Evolutionary conservation across 2,329 filamentous ascomycete species (phyloP), one percentile per base, ranked within the genome.

Genomic region (Didymella segeticola): DNA sequence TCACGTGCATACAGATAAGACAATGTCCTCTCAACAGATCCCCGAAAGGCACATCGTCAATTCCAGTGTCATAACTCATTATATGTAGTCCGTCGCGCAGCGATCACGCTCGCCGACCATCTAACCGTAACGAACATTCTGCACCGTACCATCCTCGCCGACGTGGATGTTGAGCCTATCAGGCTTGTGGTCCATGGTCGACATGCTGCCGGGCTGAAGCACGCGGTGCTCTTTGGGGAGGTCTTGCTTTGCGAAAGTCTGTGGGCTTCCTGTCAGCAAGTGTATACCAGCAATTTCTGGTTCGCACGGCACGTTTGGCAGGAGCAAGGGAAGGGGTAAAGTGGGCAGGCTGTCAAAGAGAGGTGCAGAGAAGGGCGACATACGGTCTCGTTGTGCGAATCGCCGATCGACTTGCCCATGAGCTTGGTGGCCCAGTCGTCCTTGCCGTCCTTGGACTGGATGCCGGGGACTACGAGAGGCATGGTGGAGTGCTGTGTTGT

Each of bases 381-480:
- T 66, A 80, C 79, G 17, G 75, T 74, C 57, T 80, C 76, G 53
- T 80, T 73, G 33, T 74, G 74, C 23, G 55, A 49, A 12, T 82
- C 79, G 11, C 80, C 80, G 30, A 82, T 66, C 68, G 80, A 81
- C 78, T 82, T 82, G 61, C 80, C 80, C 65, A 78, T 74, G 19
- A 82, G 72, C 73, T 81, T 76, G 62, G 70, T 75, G 67, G 71
- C 69, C 80, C 80, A 82, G 49, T 80, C 71, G 48, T 72, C 67
- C 53, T 61, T 62, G 46, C 68, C 69, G 19, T 65, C 64, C 30
- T 70, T 75, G 66, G 71, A 74, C 67, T 73, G 73, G 31, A 80
- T 61, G 47, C 78, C 78, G 36, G 80, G 79, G 12, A 82, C 75
- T 55, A 82, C 78, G 69, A 82, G 79, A 72, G 79, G 79, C 80